Evolutionary conservation across 169 alveolate genomes (phyloP).

Genomic region (Cryptosporidium sp.): DNA sequence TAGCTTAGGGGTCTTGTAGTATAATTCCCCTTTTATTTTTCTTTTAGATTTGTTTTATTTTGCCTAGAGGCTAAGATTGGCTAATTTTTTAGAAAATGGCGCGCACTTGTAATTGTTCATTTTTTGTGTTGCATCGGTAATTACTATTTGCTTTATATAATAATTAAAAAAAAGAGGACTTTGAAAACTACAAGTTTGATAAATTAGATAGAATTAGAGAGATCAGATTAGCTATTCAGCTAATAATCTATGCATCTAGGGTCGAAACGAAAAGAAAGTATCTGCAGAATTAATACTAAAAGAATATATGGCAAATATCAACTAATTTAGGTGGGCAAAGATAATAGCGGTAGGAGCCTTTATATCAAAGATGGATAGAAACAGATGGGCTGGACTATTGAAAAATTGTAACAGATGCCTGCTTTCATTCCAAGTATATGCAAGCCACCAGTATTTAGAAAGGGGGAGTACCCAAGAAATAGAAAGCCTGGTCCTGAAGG

Average conservation of each 20-base stretch:
- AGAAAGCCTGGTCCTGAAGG: background rate
- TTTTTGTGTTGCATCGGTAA: background rate
- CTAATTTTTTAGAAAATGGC: background rate
- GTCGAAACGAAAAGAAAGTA: background rate
- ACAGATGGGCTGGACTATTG: constrained; percentile 32
- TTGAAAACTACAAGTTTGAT: background rate
- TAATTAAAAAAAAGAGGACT: constrained; percentile 2
- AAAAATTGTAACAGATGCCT: constrained; percentile 40
- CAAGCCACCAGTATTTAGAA: background rate
- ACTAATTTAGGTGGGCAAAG: constrained; percentile 1
- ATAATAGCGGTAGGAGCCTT: constrained; percentile 22
- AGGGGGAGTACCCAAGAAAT: background rate
- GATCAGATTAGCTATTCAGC: background rate
- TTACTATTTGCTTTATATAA: background rate
- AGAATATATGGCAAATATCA: constrained; percentile 5
- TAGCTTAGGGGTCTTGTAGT: background rate
- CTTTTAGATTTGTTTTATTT: background rate
- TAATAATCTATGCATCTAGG: background rate
- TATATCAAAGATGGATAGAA: constrained; percentile 22
- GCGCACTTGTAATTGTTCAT: background rate
- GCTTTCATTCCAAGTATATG: constrained; percentile 47
- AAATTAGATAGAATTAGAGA: background rate
- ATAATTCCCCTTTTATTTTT: background rate
- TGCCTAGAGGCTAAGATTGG: background rate
- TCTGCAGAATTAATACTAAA: background rate